phyloP scores from a whole-genome alignment of 371 early-diverging fungal genomes.

The Mucor lusitanicus region DNA sequence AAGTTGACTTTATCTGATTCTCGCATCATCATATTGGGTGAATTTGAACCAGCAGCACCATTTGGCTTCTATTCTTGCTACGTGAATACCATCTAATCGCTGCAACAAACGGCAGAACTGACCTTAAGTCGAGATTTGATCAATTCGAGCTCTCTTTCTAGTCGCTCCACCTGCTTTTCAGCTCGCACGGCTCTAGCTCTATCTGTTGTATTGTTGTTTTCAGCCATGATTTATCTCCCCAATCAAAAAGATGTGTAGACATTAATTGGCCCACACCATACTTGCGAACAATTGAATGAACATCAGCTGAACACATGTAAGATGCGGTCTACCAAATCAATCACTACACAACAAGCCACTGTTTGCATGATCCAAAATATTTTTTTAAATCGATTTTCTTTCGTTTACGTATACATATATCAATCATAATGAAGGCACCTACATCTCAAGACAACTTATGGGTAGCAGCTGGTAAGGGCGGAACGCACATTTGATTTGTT shows the following conservation, averaged over 20 bases:
- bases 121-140: constrained; percentile 23
- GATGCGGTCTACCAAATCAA: not conserved
- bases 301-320: not conserved
- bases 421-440: constrained; percentile 18
- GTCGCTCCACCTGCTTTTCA: constrained; percentile 27
- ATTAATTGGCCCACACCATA: not conserved
- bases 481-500: too few relatives aligned
- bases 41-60: not conserved
- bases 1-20: constrained; percentile 25
- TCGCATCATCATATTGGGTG: not conserved
- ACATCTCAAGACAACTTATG: constrained; percentile 44
- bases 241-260: not conserved
- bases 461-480: constrained; percentile 47
- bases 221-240: not conserved
- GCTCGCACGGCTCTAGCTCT: constrained; percentile 20
- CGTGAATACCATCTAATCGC: not conserved
- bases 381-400: not conserved
- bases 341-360: not conserved
- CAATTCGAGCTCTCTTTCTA: constrained; percentile 25
- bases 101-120: not conserved
- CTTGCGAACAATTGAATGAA: not conserved
- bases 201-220: not conserved
- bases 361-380: constrained; percentile 2
- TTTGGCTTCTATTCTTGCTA: not conserved
- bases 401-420: not conserved